Base-by-base conservation (phyloP, 768 basidiomycete species). In the Kwoniella pini region DNA sequence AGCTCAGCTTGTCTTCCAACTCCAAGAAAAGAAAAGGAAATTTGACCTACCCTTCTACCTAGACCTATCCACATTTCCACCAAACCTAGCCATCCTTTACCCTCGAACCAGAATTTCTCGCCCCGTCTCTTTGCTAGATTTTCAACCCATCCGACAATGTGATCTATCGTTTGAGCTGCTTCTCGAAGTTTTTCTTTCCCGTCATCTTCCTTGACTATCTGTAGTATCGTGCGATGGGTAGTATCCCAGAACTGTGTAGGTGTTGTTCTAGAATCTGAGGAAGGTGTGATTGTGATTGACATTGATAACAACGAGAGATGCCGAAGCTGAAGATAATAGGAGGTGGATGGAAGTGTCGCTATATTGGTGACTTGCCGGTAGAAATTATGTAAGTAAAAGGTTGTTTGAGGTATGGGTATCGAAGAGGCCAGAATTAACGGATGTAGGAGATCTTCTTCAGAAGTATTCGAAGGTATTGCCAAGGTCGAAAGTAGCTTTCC, bases 1-100 rank as follows among this genome's bases (percentile, higher is more conserved):
- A 15, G 15, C 15, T 36, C 7, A 36, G 33, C 33, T 36, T 15
- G 2, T 19, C 40, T 39, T 59, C 40, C 6, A 28, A 15, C 13
- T 39, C 17, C 4, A 12, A 12, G 55, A 19, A 17, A 19, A 17
- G n/a, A 36, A 33, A 19, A 27, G 26, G 52, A 15, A 3, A 48
- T 12, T 27, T 26, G 39, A 68, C 65, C 45, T 38, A 77, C 72
- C 53, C 63, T 62, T 59, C 74, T 57, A 3, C 68, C 74, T 5
- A 77, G 21, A 28, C 60, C 61, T 12, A 71, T 62, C 76, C 74
- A 74, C 27, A 72, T 48, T 33, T 75, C 71, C 57, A 69, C 45
- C 21, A 77, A 43, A 2, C 36, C 57, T 19, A 58, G 30, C 76
- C 74, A 79, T 22, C 57, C 60, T 44, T 49, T 60, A 4, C 73